Conservation (phyloP, 169 alveolate species). For the Theileria annulata region DNA sequence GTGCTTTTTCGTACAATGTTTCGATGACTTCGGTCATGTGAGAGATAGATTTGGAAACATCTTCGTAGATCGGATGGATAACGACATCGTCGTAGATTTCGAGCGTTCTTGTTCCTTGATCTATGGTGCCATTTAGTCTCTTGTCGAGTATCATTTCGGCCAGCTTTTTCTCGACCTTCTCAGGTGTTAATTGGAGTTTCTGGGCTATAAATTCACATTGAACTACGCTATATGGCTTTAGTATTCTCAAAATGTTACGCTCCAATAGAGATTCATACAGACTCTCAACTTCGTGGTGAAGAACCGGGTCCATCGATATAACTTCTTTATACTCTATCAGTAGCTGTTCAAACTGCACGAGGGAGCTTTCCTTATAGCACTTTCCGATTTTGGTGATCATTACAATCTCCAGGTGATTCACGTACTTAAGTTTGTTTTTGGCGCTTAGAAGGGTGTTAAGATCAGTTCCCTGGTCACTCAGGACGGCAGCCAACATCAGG, state of each 20-base stretch:
- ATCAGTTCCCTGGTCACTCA: constrained; percentile 82
- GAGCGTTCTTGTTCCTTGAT: constrained; percentile 86
- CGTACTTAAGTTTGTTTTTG: constrained; percentile 81
- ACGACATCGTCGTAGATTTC: constrained; percentile 83
- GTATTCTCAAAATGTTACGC: constrained; percentile 84
- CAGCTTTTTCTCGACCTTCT: constrained; percentile 83
- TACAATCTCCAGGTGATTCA: constrained; percentile 84
- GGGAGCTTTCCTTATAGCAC: constrained; percentile 86
- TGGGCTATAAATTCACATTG: constrained; percentile 85
- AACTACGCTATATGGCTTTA: constrained; percentile 89
- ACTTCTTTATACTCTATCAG: constrained; percentile 79
- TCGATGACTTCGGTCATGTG: constrained; percentile 81
- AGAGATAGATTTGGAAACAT: constrained; percentile 73
- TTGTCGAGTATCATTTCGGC: constrained; percentile 94
- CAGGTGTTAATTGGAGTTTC: constrained; percentile 79
- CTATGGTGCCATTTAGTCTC: constrained; percentile 92
- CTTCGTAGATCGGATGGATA: constrained; percentile 70
- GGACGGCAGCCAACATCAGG: constrained; percentile 90
- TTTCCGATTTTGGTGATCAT: constrained; percentile 85
- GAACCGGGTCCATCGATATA: constrained; percentile 81
- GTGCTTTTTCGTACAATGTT: constrained; percentile 79
- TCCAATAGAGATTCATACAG: constrained; percentile 87
- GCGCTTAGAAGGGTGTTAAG: constrained; percentile 76
- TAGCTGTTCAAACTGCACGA: constrained; percentile 84
- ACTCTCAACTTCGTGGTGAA: constrained; percentile 82